Evolutionary conservation across 345 rosid species (phyloP), one percentile per base, ranked within the genome.

Genomic region (Boechera divaricarpa): DNA sequence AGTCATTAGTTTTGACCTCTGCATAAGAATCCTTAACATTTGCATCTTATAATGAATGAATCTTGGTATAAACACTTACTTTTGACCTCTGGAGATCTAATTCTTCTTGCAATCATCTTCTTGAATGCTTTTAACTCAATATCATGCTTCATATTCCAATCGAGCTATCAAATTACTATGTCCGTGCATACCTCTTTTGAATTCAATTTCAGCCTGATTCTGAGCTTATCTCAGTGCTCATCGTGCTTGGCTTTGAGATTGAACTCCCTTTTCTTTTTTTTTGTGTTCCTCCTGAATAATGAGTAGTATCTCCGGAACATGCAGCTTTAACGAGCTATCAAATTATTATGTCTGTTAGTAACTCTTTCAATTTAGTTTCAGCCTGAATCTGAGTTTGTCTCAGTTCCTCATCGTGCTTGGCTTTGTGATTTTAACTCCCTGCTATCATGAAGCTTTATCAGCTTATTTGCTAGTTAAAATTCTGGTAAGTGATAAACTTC

Each of bases 91-190:
- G 96, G 45, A 90, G 90, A 83, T 86, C 77, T 70, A 89, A 53
- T 78, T 91, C 93, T 48, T 88, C 97, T 73, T 82, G 80, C 82
- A 80, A 52, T 91, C 97, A 81, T 94, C 94, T 77, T 94, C 97
- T 70, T 79, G 73, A 86, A 61, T 72, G 97, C 89, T 81, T 83
- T 89, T 77, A 90, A 63, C 83, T 86, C 89, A 82, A 85, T 88
- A 65, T 90, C 97, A 80, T 87, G 92, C 61, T 33, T 1, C 35
- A 33, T 33, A 33, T 33, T 33, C 35, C 35, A 33, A 33, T 33
- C 35, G 6, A 33, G 35, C 6, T 33, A 33, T 5, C 5, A 4
- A 33, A 33, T 6, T 33, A 33, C 1, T 33, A 6, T 33, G 11
- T 38, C 41, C 41, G 11, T 36, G 8, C 41, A 9, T 38, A 9